A percentile compares a stretch with the other conserved stretches of the same genome.
Evolutionary conservation across 306 rosid species (phyloP).

Genomic region (Fragaria ananassa): DNA sequence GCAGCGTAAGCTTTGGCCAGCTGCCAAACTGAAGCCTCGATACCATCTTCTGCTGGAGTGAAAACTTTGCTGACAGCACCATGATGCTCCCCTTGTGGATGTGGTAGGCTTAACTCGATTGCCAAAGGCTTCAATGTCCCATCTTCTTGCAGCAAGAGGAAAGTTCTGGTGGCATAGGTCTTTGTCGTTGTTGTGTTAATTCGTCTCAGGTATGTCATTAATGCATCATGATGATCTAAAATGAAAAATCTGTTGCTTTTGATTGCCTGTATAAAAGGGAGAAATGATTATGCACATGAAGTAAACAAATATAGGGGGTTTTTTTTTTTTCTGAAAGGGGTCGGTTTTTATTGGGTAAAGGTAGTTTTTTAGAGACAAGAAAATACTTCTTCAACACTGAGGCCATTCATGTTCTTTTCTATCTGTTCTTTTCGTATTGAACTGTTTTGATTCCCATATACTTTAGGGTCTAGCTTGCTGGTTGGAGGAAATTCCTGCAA

Average conservation of each 20-base stretch:
- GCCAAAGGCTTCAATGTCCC: slow-evolving; percentile 84
- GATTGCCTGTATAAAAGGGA: slow-evolving; percentile 52
- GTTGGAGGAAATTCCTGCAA: slow-evolving; percentile 78
- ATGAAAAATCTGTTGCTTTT: slow-evolving; percentile 55
- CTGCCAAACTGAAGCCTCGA: slow-evolving; percentile 78
- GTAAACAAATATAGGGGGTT: background rate
- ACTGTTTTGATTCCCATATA: slow-evolving; percentile 75
- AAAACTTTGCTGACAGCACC: slow-evolving; percentile 76
- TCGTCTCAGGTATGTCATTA: slow-evolving; percentile 67
- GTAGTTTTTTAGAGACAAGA: background rate
- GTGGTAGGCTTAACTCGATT: slow-evolving; percentile 88
- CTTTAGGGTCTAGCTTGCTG: slow-evolving; percentile 61
- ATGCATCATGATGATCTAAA: slow-evolving; percentile 80
- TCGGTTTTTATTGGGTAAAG: background rate
- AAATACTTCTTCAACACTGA: slow-evolving; percentile 58
- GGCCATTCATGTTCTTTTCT: slow-evolving; percentile 49
- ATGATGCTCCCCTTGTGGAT: slow-evolving; percentile 70
- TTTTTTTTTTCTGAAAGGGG: too few relatives aligned
- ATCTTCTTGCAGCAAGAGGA: slow-evolving; percentile 66
- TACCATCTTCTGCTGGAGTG: slow-evolving; percentile 56
- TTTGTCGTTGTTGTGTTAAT: slow-evolving; percentile 83
- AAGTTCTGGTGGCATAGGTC: slow-evolving; percentile 78
- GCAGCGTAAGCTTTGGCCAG: slow-evolving; percentile 88
- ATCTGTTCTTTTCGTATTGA: slow-evolving; percentile 57
- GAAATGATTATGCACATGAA: background rate